phyloP scores from a whole-genome alignment of 192 early-diverging fungal species.

The Spinellus fusiger region DNA sequence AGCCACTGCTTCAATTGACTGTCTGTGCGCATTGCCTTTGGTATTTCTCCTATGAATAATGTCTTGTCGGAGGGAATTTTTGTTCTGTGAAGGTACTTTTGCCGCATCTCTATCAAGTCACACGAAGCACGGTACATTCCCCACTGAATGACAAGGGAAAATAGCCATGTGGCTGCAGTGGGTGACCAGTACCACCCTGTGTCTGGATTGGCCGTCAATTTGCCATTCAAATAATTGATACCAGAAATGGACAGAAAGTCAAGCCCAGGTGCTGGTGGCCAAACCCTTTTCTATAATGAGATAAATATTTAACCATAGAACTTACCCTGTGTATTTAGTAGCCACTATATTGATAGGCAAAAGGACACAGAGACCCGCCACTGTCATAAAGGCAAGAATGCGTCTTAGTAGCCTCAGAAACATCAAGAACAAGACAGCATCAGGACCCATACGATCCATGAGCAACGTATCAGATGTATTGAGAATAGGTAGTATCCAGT shows the following conservation, averaged over 20 bases:
- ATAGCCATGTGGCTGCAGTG: conserved; percentile 55
- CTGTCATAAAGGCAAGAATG: conserved; percentile 46
- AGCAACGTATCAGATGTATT: conserved; percentile 50
- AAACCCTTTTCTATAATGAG: conserved; percentile 12
- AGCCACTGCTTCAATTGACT: conserved; percentile 12
- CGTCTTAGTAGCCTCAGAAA: conserved; percentile 55
- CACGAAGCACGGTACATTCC: conserved; percentile 52
- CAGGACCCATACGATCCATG: conserved; percentile 58
- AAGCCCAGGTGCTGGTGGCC: conserved; percentile 30
- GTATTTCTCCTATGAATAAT: conserved; percentile 58
- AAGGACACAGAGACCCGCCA: conserved; percentile 57
- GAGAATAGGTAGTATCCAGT: conserved; percentile 60
- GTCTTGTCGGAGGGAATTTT: conserved; percentile 55
- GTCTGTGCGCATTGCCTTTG: conserved; percentile 30
- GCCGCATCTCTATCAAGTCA: conserved; percentile 44
- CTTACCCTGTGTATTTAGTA: conserved; percentile 29
- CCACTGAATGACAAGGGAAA: conserved; percentile 48
- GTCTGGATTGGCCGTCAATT: conserved; percentile 21
- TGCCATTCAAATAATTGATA: conserved; percentile 26
- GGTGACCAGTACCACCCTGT: conserved; percentile 60
- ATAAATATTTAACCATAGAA: not conserved
- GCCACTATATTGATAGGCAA: conserved; percentile 58
- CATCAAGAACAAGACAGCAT: conserved; percentile 65
- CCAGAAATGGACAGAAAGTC: conserved; percentile 31
- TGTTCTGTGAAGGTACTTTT: conserved; percentile 38